These are phyloP conservation scores for Corylus americana DNA, from an alignment of 306 rosid species.

Conservation along the genomic window DNA sequence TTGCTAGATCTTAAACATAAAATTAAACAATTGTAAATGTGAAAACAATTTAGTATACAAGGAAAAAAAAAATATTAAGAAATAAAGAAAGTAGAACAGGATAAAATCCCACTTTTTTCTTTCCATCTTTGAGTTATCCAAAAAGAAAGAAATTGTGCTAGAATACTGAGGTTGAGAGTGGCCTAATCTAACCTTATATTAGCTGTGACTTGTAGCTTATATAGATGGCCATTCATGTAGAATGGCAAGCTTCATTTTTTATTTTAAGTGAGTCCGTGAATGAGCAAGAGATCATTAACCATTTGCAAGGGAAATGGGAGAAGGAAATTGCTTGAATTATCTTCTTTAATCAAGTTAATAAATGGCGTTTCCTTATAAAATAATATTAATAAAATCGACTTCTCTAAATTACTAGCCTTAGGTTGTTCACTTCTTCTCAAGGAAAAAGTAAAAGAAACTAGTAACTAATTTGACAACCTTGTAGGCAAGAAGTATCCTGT, in stretches of 20 bases:
- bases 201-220: not conserved
- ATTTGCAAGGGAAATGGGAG: not conserved
- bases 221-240: not conserved
- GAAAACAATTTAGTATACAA: not conserved
- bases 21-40: not conserved
- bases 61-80: not conserved
- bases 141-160: not conserved
- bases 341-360: not conserved
- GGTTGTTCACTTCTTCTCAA: no score
- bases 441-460: no score
- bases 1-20: not conserved
- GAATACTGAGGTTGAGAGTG: not conserved
- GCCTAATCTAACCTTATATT: not conserved
- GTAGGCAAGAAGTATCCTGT: no score
- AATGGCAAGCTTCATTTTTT: no score
- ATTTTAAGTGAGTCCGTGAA: no score
- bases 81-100: not conserved
- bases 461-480: no score
- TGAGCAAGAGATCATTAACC: not conserved
- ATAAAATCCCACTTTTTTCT: not conserved
- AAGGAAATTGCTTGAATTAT: not conserved
- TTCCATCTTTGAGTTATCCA: not conserved
- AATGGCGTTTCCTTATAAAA: not conserved
- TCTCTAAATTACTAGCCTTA: no score
- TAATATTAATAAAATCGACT: no score